Conservation (phyloP, 352 stramenopile genomes). For the Globisporangium cystogenes region DNA sequence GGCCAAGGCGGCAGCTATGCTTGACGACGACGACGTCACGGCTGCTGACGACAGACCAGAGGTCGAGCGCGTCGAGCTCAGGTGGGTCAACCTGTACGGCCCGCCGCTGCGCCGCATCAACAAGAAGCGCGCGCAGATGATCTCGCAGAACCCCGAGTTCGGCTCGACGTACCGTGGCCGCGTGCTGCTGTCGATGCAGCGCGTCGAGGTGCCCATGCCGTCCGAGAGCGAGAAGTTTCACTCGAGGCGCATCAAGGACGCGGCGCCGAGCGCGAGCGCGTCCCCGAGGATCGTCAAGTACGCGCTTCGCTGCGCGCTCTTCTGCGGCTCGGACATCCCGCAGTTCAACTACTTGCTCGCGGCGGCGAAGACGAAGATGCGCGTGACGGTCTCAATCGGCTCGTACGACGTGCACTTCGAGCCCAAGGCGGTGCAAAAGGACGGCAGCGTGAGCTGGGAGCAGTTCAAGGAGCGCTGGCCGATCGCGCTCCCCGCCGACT, state of each 20-base stretch:
- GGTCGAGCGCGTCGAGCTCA: conserved; percentile 22
- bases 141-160: conserved; percentile 58
- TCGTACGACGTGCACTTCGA: conserved; percentile 47
- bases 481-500: conserved; percentile 50
- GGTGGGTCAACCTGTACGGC: conserved; percentile 87
- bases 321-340: conserved; percentile 51
- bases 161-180: conserved; percentile 80
- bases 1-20: neutral
- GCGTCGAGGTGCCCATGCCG: conserved; percentile 27
- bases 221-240: conserved; percentile 61
- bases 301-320: conserved; percentile 51
- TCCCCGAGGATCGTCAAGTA: conserved; percentile 58
- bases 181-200: conserved; percentile 72
- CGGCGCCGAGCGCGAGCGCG: conserved; percentile 7
- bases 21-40: neutral
- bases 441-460: conserved; percentile 44
- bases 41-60: neutral
- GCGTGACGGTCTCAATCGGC: conserved; percentile 43
- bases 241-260: conserved; percentile 36
- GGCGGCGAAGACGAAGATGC: conserved; percentile 23
- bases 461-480: conserved; percentile 39
- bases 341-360: conserved; percentile 9
- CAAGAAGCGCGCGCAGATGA: conserved; percentile 36
- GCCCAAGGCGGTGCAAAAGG: conserved; percentile 32
- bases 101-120: conserved; percentile 57